A percentile compares a stretch with the other conserved stretches of the same genome.
phyloP scores from a whole-genome alignment of 2,329 filamentous ascomycete species.

The Chaetomium strumarium region DNA sequence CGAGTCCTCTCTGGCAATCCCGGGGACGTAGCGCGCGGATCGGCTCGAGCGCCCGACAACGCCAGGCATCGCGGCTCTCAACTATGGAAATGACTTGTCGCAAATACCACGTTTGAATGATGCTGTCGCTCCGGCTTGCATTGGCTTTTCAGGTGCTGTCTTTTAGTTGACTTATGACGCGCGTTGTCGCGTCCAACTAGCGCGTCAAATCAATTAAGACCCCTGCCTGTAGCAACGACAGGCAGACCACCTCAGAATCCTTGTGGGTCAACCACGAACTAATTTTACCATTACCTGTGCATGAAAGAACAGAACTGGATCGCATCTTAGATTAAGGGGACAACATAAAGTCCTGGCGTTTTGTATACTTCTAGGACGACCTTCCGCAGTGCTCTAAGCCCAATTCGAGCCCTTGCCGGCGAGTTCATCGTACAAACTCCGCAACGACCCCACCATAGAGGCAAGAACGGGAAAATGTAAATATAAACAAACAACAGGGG shows the following conservation, averaged over 20 bases:
- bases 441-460: too few relatives aligned
- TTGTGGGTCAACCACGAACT: not conserved
- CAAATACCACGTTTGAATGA: too few relatives aligned
- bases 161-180: not conserved
- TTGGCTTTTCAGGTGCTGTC: too few relatives aligned
- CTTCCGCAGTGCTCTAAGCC: not conserved
- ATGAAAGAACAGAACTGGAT: too few relatives aligned
- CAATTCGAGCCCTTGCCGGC: not conserved
- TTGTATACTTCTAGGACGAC: not conserved
- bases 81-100: not conserved
- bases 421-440: too few relatives aligned
- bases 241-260: not conserved
- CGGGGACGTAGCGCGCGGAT: constrained; percentile 34
- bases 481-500: not conserved
- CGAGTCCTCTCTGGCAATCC: constrained; percentile 69
- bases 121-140: too few relatives aligned
- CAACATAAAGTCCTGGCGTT: not conserved
- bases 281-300: too few relatives aligned
- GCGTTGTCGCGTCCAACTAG: not conserved
- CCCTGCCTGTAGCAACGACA: constrained; percentile 4
- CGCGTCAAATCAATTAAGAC: constrained; percentile 14
- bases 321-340: too few relatives aligned
- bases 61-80: constrained; percentile 13
- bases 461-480: not conserved
- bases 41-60: constrained; percentile 9